Percentiles rank a stretch among this genome's conserved stretches.
Evolutionary conservation across 495 filamentous ascomycete genomes (phyloP).

Genomic region (Hapsidospora chrysogenum): DNA sequence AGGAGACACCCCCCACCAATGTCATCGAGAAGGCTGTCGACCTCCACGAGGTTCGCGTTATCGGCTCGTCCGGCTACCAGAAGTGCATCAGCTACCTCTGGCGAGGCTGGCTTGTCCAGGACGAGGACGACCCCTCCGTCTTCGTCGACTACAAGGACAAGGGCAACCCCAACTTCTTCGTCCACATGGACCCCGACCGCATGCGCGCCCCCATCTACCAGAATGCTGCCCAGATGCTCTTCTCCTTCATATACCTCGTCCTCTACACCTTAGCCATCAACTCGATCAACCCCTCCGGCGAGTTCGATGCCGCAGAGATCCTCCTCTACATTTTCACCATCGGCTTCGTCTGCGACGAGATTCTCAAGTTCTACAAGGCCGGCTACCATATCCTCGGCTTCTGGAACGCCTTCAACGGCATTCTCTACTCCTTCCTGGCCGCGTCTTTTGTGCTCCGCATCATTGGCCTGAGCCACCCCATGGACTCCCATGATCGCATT

Average conservation of each 20-base stretch:
- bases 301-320: conserved; percentile 71
- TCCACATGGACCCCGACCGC: conserved; percentile 80
- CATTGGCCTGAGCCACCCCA: conserved; percentile 50
- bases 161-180: conserved; percentile 53
- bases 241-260: conserved; percentile 65
- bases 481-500: conserved; percentile 31
- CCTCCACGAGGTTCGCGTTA: conserved; percentile 72
- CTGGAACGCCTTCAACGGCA: conserved; percentile 86
- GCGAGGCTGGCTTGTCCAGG: conserved; percentile 91
- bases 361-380: conserved; percentile 80
- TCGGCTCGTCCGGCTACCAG: conserved; percentile 86
- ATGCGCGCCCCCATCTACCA: conserved; percentile 89
- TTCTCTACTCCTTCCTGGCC: conserved; percentile 60
- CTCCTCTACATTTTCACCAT: conserved; percentile 82
- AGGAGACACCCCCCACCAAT: conserved; percentile 60
- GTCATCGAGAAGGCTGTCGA: conserved; percentile 86
- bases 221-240: conserved; percentile 70
- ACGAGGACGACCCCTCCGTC: conserved; percentile 68
- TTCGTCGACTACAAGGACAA: conserved; percentile 74
- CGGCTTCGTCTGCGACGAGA: conserved; percentile 83
- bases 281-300: conserved; percentile 58
- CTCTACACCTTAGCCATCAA: conserved; percentile 88
- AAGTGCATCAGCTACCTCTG: conserved; percentile 83
- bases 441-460: conserved; percentile 63
- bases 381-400: conserved; percentile 79